Base-by-base conservation (phyloP, 2,329 filamentous ascomycete genomes). In the Aspergillus sp. region DNA sequence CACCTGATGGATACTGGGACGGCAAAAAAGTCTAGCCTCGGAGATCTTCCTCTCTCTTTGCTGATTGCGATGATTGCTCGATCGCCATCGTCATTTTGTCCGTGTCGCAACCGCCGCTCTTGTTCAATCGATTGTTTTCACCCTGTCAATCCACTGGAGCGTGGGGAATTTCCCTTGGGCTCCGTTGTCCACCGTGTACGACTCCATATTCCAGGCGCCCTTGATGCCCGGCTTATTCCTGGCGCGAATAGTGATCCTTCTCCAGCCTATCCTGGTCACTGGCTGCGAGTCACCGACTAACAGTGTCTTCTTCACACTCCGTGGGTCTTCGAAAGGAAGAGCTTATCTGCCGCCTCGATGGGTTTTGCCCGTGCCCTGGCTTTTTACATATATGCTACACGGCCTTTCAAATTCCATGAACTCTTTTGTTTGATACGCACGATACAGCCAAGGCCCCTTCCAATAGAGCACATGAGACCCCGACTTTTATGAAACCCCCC, bases 331-430 rank as follows among this genome's bases (percentile, higher is more conserved):
- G 40, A 58, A 54, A 61, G 46, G 30, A 42, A 59, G 56, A 60
- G 56, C 60, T 64, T 64, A 60, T 64, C 62, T 63, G 45, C 58
- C 54, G 24, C 57, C 51, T 58, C 47, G 53, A 56, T 34, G 49
- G 49, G 56, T 52, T 56, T 53, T 54, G 40, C 46, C 55, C 50
- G 54, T 51, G 46, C 60, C 56, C 41, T 55, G 46, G 51, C 49
- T 51, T 50, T 30, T 51, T 54, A 58, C 56, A 58, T 58, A 58
- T 58, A 58, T 58, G 51, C 46, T 46, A 46, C 46, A 51, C 22
- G 34, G 30, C 51, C 56, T 42, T 51, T 33, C 30, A 17, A 46
- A 27, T 45, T 34, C 41, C 41, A 33, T 13, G 30, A 49, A 40
- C 33, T 41, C 44, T 40, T 20, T 53, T 61, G 54, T 45, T 54